Evolutionary conservation across 2,329 filamentous ascomycete genomes (phyloP).

Genomic region (Geoglossum cookeanum): DNA sequence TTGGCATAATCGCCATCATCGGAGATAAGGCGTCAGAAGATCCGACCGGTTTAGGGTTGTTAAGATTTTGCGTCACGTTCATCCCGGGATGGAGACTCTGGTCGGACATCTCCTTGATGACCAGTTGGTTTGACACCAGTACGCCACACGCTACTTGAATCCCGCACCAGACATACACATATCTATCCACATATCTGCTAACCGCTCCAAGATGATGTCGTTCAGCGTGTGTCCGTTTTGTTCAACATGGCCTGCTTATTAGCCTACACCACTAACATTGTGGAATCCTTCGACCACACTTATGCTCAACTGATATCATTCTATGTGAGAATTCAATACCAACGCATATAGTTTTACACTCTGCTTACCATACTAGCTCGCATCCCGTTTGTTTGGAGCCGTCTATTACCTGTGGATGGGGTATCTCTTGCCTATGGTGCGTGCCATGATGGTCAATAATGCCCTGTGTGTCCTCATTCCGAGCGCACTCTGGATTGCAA

Average conservation of each 20-base stretch:
- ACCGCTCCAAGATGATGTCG: slow-evolving; percentile 30
- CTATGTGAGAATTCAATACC: slow-evolving; percentile 24
- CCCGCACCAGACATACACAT: not conserved
- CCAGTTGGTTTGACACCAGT: slow-evolving; percentile 40
- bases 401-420: slow-evolving; percentile 29
- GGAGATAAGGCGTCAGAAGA: slow-evolving; percentile 40
- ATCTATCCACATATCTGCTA: not conserved
- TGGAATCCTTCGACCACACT: slow-evolving; percentile 34
- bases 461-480: slow-evolving; percentile 27
- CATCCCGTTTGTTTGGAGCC: slow-evolving; percentile 34
- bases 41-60: slow-evolving; percentile 33
- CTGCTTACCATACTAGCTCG: slow-evolving; percentile 1
- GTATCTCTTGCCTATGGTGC: slow-evolving; percentile 36
- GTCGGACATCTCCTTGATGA: slow-evolving; percentile 36
- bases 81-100: slow-evolving; percentile 46
- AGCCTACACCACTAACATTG: slow-evolving; percentile 44
- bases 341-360: not conserved
- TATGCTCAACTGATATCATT: slow-evolving; percentile 40
- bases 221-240: slow-evolving; percentile 37
- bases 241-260: slow-evolving; percentile 42
- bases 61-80: slow-evolving; percentile 41
- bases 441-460: slow-evolving; percentile 33
- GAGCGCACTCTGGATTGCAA: slow-evolving; percentile 37
- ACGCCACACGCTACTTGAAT: too few relatives aligned
- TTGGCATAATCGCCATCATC: slow-evolving; percentile 44